A percentile compares a stretch with the other conserved stretches of the same genome.
These are phyloP conservation scores for Leishmania tarentolae DNA, from an alignment of 208 protist species.

Conservation along the genomic window DNA sequence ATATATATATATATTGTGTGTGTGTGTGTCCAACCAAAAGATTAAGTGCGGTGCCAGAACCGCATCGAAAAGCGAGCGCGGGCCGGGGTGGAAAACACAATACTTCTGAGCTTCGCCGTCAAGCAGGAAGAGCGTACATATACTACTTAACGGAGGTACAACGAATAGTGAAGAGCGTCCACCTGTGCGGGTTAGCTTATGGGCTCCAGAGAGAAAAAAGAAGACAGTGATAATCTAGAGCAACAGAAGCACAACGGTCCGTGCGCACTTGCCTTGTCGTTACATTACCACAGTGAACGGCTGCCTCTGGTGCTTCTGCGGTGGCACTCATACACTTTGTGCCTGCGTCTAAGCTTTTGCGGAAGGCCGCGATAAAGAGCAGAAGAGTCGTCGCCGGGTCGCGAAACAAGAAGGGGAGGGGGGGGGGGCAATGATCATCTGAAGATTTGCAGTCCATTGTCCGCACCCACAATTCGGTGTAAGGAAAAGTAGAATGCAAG, in stretches of 20 bases:
- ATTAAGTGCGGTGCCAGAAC: background rate
- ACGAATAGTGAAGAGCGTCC: background rate
- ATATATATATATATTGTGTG: no score
- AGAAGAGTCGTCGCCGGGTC: background rate
- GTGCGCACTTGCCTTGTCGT: background rate
- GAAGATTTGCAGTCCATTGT: background rate
- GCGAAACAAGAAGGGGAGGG: background rate
- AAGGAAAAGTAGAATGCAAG: background rate
- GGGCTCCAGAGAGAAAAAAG: background rate
- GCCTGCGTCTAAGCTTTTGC: background rate
- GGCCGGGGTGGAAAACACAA: background rate
- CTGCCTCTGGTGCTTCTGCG: background rate
- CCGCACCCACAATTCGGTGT: background rate
- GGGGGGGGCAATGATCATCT: background rate
- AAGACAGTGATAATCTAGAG: background rate
- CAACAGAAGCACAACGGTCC: background rate
- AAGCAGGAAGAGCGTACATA: background rate
- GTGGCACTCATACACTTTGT: background rate
- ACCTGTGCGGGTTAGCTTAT: background rate
- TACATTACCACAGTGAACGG: background rate
- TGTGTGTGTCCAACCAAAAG: no score
- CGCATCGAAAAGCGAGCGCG: background rate
- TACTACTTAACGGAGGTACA: background rate
- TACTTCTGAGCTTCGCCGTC: background rate
- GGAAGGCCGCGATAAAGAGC: background rate